Evolutionary conservation across 1,284 basidiomycete genomes (phyloP), one percentile per base, ranked within the genome.

Genomic region (Pisolithus thermaeus): DNA sequence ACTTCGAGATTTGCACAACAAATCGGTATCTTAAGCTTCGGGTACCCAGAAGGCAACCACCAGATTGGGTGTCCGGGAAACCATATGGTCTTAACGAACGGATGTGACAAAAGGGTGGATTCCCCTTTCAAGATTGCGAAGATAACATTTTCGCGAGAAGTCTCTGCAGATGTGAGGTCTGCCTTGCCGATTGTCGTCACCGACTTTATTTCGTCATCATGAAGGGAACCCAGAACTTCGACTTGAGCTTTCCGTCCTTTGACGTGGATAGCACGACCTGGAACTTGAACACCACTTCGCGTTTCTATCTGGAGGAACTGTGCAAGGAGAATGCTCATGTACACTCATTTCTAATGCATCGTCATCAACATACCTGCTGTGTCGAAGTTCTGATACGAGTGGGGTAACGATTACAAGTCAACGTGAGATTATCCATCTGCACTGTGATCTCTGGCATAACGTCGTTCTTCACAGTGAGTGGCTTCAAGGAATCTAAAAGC

Each of bases 351-450:
- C 7, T 7, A 22, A 22, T 23, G 20, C 11, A 14, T 5, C 2
- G 6, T 7, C 30, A 50, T 25, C 4, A 28, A 48, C 58, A 23
- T 16, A 75, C 75, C 65, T 76, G 74, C 39, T 61, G 47, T 2
- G 7, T 18, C 6, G 60, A 57, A 1, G 9, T n/a, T 58, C 58
- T 60, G 53, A 81, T 58, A 50, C 66, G 61, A 52, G 61, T 78
- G 52, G 74, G 69, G 55, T 72, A 81, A 1, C 77, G 72, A 16
- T 56, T 60, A 14, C 70, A 77, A 1, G 43, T 48, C 0, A 79
- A 55, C 3, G 65, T 59, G n/a, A 76, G 43, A 0, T 50, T 44
- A 12, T 54, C 65, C 53, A 63, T 57, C 52, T 62, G 62, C 43
- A 30, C 28, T 4, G 45, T 61, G 50, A 62, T 69, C 5, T 56